Base-by-base conservation (phyloP, 306 rosid species). In the barrel medic (Medicago truncatula) region DNA sequence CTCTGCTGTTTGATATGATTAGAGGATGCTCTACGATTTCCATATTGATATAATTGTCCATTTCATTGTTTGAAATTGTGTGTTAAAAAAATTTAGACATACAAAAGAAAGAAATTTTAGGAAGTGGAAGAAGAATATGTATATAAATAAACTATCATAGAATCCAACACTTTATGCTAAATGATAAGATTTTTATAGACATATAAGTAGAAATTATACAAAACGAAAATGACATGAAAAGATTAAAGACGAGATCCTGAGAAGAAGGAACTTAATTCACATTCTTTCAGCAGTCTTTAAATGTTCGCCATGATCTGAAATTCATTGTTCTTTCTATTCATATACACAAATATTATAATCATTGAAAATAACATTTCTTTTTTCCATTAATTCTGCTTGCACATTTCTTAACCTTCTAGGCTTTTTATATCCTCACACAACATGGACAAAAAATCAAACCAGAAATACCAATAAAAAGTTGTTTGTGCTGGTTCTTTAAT, bases 241-340 rank as follows among this genome's bases (percentile, higher is more conserved):
- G 78, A 81, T 78, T 70, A 58, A 81, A 70, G 83, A 69, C 31
- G 14, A 70, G 79, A 73, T 82, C 85, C 76, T 15, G 31, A 18
- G 75, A 64, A 64, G 79, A 75, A 74, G 86, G 86, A 85, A 85
- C 79, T 81, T 34, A 81, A 70, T 81, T 85, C 88, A 59, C 54
- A 85, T 78, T 81, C 85, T 76, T 70, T 43, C 15, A 11, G 15
- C 7, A 14, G 28, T 20, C 83, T 78, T 84, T 81, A 17, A 75
- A 49, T 85, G 79, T 78, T 85, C 88, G 67, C 79, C 80, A 40
- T 67, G n/a, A 76, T 74, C 70, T 76, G 0, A 20, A 58, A 58
- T 84, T 81, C 82, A 41, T 64, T 76, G 73, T 74, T 74, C 59
- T 70, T 63, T 23, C 64, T 63, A 67, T 76, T 81, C 78, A 79